A percentile compares a stretch with the other conserved stretches of the same genome.
These are phyloP conservation scores for Aspergillus brunneoviolaceus DNA, from an alignment of 2,329 filamentous ascomycete species.

Conservation along the genomic window DNA sequence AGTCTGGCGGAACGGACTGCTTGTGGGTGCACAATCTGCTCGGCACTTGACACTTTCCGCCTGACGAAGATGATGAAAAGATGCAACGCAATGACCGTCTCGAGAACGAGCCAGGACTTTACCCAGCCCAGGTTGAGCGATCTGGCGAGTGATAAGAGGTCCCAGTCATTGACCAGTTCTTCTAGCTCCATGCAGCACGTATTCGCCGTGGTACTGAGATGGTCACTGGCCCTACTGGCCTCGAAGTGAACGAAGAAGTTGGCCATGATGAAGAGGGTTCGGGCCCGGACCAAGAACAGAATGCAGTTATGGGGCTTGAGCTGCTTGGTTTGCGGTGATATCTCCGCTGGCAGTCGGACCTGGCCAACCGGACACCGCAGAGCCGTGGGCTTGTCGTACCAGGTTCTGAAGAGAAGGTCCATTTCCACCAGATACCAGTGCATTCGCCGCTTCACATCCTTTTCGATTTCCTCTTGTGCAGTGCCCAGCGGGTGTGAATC, in stretches of 20 bases:
- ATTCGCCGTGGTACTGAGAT: not conserved
- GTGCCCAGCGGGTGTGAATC: not conserved
- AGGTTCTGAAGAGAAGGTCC: slow-evolving; percentile 1
- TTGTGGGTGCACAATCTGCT: slow-evolving; percentile 4
- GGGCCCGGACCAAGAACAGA: not conserved
- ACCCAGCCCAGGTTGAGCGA: not conserved
- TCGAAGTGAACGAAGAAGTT: not conserved
- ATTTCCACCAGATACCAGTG: slow-evolving; percentile 6
- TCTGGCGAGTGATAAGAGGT: not conserved
- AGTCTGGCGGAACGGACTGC: slow-evolving; percentile 1
- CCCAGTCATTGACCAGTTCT: slow-evolving; percentile 6
- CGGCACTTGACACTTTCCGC: not conserved
- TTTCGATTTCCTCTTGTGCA: not conserved
- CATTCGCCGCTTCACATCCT: not conserved
- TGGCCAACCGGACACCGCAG: not conserved
- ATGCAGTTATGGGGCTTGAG: not conserved
- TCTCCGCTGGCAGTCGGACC: not conserved
- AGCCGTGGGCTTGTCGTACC: slow-evolving; percentile 9
- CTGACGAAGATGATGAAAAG: slow-evolving; percentile 6
- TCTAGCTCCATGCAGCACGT: not conserved
- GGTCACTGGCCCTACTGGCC: too few relatives aligned
- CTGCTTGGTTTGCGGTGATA: not conserved
- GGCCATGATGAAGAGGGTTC: not conserved
- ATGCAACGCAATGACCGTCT: slow-evolving; percentile 4
- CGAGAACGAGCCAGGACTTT: slow-evolving; percentile 1